Base-by-base conservation (phyloP, 2,329 filamentous ascomycete genomes). In the Dryadomyces quercivorus region DNA sequence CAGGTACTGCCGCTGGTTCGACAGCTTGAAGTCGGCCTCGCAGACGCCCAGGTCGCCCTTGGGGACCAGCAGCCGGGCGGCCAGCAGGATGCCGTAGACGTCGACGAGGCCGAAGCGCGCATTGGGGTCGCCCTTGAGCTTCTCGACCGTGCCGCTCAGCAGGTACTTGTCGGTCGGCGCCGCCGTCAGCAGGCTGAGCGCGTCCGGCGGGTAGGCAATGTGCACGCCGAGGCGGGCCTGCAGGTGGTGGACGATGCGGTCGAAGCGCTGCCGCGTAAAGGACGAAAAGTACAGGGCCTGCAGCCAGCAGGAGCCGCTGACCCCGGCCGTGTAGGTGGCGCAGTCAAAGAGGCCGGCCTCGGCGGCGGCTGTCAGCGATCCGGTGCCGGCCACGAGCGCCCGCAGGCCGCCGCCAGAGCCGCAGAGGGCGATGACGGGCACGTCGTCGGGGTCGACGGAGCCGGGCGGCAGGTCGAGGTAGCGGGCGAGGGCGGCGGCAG, bases 261-360 rank as follows among this genome's bases (percentile, higher is more conserved):
- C 72, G 61, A 95, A 80, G 58, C 80, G 81, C 54, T 83, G 80
- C 16, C 77, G 75, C 0, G 85, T 78, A 55, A 97, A 77, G 0
- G 88, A 88, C 0, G 88, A 92, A 64, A 93, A 84, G 65, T 88
- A 95, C 4, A 98, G 75, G 0, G 87, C 77, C 66, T 97, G 92
- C 6, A 97, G 76, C 93, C 93, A 98, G 67, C 93, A 97, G 59
- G 88, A 94, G 0, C 93, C 93, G 65, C 90, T 96, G 50, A 98
- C 93, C 1, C 93, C 93, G 5, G 92, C 89, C 0, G 90, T 95
- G 64, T 98, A 98, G 1, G 91, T 97, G 12, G 88, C 79, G 65
- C 93, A 97, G 68, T 96, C 91, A 66, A 95, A 94, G 0, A 98
- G 73, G 0, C 93, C 93, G 55, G 87, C 86, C 65, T 96, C 86